Base-by-base conservation (phyloP, 1,284 basidiomycete species). In the Malassezia furfur region DNA sequence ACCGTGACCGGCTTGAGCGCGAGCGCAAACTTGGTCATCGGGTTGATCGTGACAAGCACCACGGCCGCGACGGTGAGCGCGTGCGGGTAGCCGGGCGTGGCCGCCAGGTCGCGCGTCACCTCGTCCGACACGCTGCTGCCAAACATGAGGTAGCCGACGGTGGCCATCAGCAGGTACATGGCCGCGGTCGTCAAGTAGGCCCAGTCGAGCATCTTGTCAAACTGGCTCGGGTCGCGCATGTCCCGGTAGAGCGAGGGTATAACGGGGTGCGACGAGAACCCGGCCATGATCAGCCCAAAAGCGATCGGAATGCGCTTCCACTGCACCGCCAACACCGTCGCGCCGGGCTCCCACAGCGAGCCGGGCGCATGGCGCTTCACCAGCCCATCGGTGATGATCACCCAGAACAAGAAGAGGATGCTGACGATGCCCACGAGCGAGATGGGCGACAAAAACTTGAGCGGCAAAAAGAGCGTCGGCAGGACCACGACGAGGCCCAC, bases 281-380 rank as follows among this genome's bases (percentile, higher is more conserved):
- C 91, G n/a, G 88, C 88, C 85, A 96, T 90, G 72, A 96, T 85
- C 53, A 96, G 78, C 2, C 91, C 91, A 70, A 91, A 96, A 75
- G 59, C 84, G 61, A 68, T 75, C 62, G 83, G 74, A 72, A 81
- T 56, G 75, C 76, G 65, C 70, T 79, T 50, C 77, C 77, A 77
- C 43, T 81, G 79, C 28, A 87, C 79, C 0, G 79, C 79, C 11
- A 84, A 62, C n/a, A 79, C 81, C 0, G 90, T 94, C 14, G 80
- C 77, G 34, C 84, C 84, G 2, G 87, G 86, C 45, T 80, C 78
- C 80, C 84, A 85, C 2, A 96, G 75, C 59, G 86, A 89, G 9
- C 91, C 91, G 0, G 91, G 90, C 9, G 82, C 78, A 25, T 84
- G 78, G n/a, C 75, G 75, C 77, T 91, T 91, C 51, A 84, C 81